phyloP scores from a whole-genome alignment of 2,329 filamentous ascomycete species.

The Fusarium heterosporum region DNA sequence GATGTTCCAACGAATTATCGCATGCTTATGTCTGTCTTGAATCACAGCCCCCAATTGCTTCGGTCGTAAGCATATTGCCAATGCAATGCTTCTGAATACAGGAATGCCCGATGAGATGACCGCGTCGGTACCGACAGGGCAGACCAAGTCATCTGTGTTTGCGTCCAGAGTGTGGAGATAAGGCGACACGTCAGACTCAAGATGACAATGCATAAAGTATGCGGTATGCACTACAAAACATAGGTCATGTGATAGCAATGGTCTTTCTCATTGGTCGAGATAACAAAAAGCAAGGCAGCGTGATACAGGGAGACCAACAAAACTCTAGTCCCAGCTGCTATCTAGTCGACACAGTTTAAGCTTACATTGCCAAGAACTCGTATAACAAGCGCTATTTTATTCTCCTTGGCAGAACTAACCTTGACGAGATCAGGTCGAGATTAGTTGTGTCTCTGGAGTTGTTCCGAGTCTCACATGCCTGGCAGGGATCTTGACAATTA shows the following conservation, averaged over 20 bases:
- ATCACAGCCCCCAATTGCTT: background rate
- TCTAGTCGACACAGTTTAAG: slow-evolving; percentile 1
- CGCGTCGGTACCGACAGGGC: background rate
- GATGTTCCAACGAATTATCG: background rate
- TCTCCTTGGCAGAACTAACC: background rate
- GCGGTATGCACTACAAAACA: background rate
- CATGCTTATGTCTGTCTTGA: background rate
- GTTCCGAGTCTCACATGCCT: background rate
- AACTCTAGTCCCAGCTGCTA: background rate
- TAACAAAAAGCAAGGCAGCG: background rate
- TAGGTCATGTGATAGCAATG: background rate
- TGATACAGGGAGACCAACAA: background rate
- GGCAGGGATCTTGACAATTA: background rate
- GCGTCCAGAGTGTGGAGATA: too few relatives aligned
- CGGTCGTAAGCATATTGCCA: background rate
- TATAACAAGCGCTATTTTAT: background rate
- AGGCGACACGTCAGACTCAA: too few relatives aligned
- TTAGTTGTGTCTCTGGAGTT: background rate
- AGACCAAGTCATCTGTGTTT: background rate
- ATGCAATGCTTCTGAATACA: background rate
- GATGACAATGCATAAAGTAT: background rate
- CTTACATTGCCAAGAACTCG: slow-evolving; percentile 28
- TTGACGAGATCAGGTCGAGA: background rate
- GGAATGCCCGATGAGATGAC: slow-evolving; percentile 6
- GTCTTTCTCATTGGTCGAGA: background rate